phyloP scores from a whole-genome alignment of 257 asterid genomes.

The Plantago ovata region DNA sequence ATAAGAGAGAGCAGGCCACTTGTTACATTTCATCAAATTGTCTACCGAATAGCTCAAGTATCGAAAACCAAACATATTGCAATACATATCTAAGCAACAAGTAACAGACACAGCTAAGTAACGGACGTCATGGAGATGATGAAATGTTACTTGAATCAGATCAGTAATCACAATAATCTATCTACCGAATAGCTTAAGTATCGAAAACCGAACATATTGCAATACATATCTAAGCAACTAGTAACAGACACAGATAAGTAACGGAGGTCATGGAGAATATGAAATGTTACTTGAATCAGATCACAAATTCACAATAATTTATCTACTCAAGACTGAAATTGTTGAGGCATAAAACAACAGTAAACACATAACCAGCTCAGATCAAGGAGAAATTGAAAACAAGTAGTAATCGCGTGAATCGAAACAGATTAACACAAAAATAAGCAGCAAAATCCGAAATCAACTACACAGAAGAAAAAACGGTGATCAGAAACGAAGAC shows the following conservation, averaged over 20 bases:
- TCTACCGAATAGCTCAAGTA: not conserved
- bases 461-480: not conserved
- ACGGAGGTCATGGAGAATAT: not conserved
- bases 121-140: too few relatives aligned
- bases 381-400: conserved; percentile 18
- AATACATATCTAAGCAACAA: conserved; percentile 11
- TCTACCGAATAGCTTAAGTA: too few relatives aligned
- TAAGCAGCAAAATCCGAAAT: not conserved
- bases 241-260: conserved; percentile 20
- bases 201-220: not conserved
- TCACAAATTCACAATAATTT: too few relatives aligned
- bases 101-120: too few relatives aligned
- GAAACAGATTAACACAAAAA: conserved; percentile 3
- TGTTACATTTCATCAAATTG: not conserved
- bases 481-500: not conserved
- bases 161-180: too few relatives aligned
- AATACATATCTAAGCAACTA: not conserved
- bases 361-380: conserved; percentile 15
- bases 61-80: conserved; percentile 12
- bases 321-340: not conserved
- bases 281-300: conserved; percentile 12
- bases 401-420: conserved; percentile 6
- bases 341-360: conserved; percentile 1
- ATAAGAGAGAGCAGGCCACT: not conserved
- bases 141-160: too few relatives aligned